Evolutionary conservation across 2,329 filamentous ascomycete genomes (phyloP), one percentile per base, ranked within the genome.

Genomic region (Colletotrichum caudatum): DNA sequence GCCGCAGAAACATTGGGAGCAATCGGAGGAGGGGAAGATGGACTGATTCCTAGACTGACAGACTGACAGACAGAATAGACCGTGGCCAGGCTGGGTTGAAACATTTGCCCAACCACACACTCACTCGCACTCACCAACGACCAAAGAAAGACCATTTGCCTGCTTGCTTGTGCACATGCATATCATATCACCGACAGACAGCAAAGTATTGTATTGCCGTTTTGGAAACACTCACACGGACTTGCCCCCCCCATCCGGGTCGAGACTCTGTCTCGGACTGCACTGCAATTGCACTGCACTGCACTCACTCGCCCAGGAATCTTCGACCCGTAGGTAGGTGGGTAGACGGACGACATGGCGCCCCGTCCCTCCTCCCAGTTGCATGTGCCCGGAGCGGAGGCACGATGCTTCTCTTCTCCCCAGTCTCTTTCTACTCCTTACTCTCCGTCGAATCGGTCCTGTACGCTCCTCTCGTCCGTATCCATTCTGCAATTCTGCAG

Each of bases 51-150:
- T n/a, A 41, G 39, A 41, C 39, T 18, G 39, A 41, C 37, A 39
- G 5, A 39, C 11, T 14, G 39, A 41, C 39, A 41, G 39, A 41
- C 37, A 37, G 11, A 12, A 8, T 35, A 20, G 59, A 29, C 35
- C 35, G 46, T 41, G 37, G 61, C 11, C 50, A 35, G 57, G 64
- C 69, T 68, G 69, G 33, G 59, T 69, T 69, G 69, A 71, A 71
- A 69, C 69, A 64, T 71, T 44, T 62, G 58, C 69, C 65, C 69
- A 63, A 63, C 69, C 69, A 37, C 64, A 53, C 57, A 59, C 44
- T 37, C 66, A 53, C n/a, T 35, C 66, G 53, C 35, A 39, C n/a
- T 29, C 66, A 64, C 12, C 44, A n/a, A 71, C 64, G 58, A 26
- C 37, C 20, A 46, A 41, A 23, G 18, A 46, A 41, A 23, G 18